Evolutionary conservation across 768 basidiomycete genomes (phyloP).

Genomic region (Boletus rex-veris): DNA sequence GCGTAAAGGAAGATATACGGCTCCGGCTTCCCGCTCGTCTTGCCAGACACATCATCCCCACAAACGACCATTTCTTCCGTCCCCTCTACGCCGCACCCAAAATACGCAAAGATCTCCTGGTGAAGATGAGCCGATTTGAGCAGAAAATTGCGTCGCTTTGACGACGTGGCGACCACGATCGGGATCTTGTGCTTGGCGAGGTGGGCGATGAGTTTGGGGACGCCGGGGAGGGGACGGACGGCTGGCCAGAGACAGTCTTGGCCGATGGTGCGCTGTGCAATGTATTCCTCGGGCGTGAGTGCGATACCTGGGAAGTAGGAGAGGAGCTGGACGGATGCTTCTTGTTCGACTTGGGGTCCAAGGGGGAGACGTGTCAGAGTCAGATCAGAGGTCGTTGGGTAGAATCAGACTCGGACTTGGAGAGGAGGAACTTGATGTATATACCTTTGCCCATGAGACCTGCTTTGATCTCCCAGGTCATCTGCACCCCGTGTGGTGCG

Average conservation of each 20-base stretch:
- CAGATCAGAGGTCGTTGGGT: background rate
- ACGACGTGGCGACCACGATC: slow-evolving; percentile 81
- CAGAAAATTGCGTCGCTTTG: slow-evolving; percentile 58
- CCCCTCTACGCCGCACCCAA: slow-evolving; percentile 20
- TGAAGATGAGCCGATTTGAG: slow-evolving; percentile 64
- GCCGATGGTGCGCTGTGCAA: slow-evolving; percentile 48
- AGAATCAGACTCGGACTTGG: background rate
- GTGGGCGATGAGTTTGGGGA: slow-evolving; percentile 62
- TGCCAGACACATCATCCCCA: slow-evolving; percentile 59
- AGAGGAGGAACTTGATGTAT: slow-evolving; percentile 15
- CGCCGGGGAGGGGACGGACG: slow-evolving; percentile 72
- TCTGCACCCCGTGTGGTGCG: slow-evolving; percentile 62
- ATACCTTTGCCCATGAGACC: slow-evolving; percentile 84
- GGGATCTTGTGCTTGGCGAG: slow-evolving; percentile 65
- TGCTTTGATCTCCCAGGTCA: slow-evolving; percentile 91
- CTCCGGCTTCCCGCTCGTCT: slow-evolving; percentile 68
- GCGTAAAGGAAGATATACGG: slow-evolving; percentile 81
- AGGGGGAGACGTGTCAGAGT: background rate
- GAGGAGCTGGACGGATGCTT: slow-evolving; percentile 63
- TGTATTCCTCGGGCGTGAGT: slow-evolving; percentile 58
- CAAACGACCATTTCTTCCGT: slow-evolving; percentile 59
- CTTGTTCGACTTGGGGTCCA: slow-evolving; percentile 51
- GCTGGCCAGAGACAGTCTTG: slow-evolving; percentile 70
- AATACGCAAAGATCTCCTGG: slow-evolving; percentile 48
- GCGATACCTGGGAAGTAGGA: slow-evolving; percentile 75